Percentiles rank a stretch among this genome's conserved stretches.
Conservation (phyloP, 192 early-diverging fungal genomes). For the Allomyces macrogynus region DNA sequence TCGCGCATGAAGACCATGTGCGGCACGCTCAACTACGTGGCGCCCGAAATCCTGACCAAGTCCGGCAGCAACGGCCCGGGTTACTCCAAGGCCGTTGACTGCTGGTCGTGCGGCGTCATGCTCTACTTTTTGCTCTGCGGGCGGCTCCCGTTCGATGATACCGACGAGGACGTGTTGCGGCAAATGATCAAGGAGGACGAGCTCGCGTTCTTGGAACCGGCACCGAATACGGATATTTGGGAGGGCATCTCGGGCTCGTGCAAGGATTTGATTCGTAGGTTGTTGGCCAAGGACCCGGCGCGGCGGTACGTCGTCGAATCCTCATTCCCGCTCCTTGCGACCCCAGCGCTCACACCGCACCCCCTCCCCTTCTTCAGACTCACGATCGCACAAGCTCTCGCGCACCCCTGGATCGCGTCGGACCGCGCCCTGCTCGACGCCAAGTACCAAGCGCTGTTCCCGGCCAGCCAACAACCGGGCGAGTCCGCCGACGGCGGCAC, state of each 20-base stretch:
- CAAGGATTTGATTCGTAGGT: slow-evolving; percentile 5
- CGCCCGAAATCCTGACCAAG: slow-evolving; percentile 51
- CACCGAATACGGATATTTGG: slow-evolving; percentile 15
- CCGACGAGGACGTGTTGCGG: slow-evolving; percentile 15
- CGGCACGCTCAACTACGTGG: slow-evolving; percentile 31
- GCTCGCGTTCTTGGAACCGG: slow-evolving; percentile 14
- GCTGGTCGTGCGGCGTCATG: slow-evolving; percentile 60
- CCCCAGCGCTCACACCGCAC: slow-evolving; percentile 17
- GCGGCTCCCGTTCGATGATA: slow-evolving; percentile 17
- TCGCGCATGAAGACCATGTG: slow-evolving; percentile 71
- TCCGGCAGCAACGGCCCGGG: slow-evolving; percentile 13
- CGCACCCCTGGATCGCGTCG: slow-evolving; percentile 29
- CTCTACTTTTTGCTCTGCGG: slow-evolving; percentile 53
- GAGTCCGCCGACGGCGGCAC: too few relatives aligned
- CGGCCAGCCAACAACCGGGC: too few relatives aligned
- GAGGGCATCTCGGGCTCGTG: slow-evolving; percentile 16
- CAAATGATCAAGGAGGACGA: slow-evolving; percentile 19
- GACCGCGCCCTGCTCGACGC: slow-evolving; percentile 15
- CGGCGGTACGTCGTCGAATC: not conserved
- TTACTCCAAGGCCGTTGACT: slow-evolving; percentile 36
- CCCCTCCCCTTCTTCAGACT: slow-evolving; percentile 17
- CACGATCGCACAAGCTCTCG: slow-evolving; percentile 25
- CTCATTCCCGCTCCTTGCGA: slow-evolving; percentile 13
- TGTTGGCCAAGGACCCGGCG: slow-evolving; percentile 1
- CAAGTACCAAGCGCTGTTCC: not conserved